These are phyloP conservation scores for Coniochaeta sp. DNA, from an alignment of 2,329 filamentous ascomycete genomes.

Conservation along the genomic window DNA sequence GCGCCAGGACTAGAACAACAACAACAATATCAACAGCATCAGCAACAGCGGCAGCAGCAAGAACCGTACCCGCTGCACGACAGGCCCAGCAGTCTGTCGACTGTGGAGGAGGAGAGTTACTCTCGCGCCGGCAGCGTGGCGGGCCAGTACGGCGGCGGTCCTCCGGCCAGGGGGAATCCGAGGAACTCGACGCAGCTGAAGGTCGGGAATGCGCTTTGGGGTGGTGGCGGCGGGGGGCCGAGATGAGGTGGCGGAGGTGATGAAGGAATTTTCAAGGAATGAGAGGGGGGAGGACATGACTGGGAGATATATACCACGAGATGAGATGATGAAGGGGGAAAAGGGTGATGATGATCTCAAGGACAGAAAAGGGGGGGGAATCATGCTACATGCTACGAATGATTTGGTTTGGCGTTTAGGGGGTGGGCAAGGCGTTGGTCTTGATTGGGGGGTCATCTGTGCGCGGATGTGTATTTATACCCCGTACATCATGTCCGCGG, in stretches of 20 bases:
- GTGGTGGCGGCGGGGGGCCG: slow-evolving; percentile 9
- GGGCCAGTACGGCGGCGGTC: neutral
- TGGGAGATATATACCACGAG: too few relatives aligned
- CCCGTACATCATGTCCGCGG: too few relatives aligned
- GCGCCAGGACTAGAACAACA: slow-evolving; percentile 11
- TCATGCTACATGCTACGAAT: neutral
- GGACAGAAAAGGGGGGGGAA: too few relatives aligned
- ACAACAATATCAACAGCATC: neutral
- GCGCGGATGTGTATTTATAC: neutral
- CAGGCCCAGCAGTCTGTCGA: slow-evolving; percentile 4
- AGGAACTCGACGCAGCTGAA: slow-evolving; percentile 21
- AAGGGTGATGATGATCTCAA: too few relatives aligned
- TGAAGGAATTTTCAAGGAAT: neutral
- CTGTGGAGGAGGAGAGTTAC: slow-evolving; percentile 6
- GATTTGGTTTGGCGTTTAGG: neutral
- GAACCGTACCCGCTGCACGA: neutral
- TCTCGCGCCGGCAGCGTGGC: neutral
- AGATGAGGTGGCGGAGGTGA: neutral
- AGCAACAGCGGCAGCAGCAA: neutral
- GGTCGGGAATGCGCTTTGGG: slow-evolving; percentile 25
- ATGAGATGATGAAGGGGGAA: neutral
- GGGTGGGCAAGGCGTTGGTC: neutral
- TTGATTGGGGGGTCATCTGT: neutral
- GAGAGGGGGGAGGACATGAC: too few relatives aligned
- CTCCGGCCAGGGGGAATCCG: slow-evolving; percentile 6